These are phyloP conservation scores for Apiospora sp. DNA, from an alignment of 2,329 filamentous ascomycete genomes.

Conservation along the genomic window DNA sequence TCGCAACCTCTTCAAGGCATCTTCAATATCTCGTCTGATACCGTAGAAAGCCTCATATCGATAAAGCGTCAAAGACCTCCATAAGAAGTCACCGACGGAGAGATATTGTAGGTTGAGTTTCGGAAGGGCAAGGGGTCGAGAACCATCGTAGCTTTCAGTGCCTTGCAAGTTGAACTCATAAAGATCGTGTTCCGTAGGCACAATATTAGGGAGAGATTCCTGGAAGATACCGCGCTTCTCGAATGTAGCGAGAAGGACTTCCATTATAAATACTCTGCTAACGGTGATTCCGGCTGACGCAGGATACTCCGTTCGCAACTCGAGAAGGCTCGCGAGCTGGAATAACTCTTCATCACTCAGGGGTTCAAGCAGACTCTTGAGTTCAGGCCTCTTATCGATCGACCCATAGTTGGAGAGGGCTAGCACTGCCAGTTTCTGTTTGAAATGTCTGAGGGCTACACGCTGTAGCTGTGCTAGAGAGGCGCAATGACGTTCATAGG, in stretches of 20 bases:
- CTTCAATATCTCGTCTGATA: conserved; percentile 89
- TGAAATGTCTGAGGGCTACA: conserved; percentile 81
- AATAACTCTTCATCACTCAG: conserved; percentile 79
- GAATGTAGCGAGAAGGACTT: conserved; percentile 77
- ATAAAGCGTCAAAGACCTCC: conserved; percentile 89
- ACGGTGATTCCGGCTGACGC: conserved; percentile 69
- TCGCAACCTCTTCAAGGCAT: conserved; percentile 78
- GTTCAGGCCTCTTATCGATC: conserved; percentile 80
- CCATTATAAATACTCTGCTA: conserved; percentile 71
- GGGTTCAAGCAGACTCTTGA: conserved; percentile 76
- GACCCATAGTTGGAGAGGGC: conserved; percentile 92
- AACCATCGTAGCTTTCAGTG: conserved; percentile 88
- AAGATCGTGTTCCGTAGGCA: conserved; percentile 84
- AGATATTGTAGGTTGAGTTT: conserved; percentile 97
- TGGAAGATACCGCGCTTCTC: conserved; percentile 85
- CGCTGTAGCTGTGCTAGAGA: conserved; percentile 81
- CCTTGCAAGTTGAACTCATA: conserved; percentile 82
- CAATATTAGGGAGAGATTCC: conserved; percentile 73
- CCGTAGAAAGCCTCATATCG: conserved; percentile 92
- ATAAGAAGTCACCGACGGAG: conserved; percentile 95
- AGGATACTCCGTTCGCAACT: conserved; percentile 85
- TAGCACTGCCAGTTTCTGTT: conserved; percentile 88
- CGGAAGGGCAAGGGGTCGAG: conserved; percentile 85
- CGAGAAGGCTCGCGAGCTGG: conserved; percentile 73
- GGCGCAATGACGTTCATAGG: conserved; percentile 82